phyloP scores from a whole-genome alignment of 1,139 yeast species.

The Arxiozyma bovina region DNA sequence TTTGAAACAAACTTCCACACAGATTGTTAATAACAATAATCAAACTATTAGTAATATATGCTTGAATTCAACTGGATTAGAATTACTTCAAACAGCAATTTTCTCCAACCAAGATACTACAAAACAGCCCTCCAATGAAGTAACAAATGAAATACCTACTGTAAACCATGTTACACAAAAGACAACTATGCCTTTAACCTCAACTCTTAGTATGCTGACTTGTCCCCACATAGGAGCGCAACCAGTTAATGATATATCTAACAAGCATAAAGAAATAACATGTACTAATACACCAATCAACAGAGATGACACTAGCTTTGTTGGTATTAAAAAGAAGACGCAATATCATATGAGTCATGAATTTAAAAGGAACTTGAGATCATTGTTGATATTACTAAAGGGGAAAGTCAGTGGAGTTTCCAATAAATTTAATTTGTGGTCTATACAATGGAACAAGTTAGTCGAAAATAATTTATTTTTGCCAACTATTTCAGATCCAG shows the following conservation, averaged over 20 bases:
- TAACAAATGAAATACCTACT: not conserved
- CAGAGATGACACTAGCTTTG: not conserved
- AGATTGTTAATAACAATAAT: not conserved
- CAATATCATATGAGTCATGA: constrained; percentile 17
- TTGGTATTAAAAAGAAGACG: not conserved
- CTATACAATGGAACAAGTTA: constrained; percentile 22
- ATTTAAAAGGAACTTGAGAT: constrained; percentile 20
- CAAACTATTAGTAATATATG: not conserved
- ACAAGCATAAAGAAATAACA: not conserved
- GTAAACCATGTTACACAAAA: not conserved
- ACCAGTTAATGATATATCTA: not conserved
- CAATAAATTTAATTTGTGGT: constrained; percentile 15
- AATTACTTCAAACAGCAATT: not conserved
- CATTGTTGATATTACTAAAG: constrained; percentile 21
- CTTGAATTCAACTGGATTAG: not conserved
- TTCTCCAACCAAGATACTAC: not conserved
- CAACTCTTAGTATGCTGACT: not conserved
- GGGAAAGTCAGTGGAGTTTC: constrained; percentile 20
- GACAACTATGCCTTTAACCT: not conserved
- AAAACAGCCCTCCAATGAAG: not conserved
- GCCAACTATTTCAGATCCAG: constrained; percentile 35
- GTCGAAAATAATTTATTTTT: constrained; percentile 18
- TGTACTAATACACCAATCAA: not conserved
- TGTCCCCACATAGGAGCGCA: not conserved
- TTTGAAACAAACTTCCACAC: not conserved